Evolutionary conservation across 352 stramenopile species (phyloP), one percentile per base, ranked within the genome.

Genomic region (Globisporangium barbulae): DNA sequence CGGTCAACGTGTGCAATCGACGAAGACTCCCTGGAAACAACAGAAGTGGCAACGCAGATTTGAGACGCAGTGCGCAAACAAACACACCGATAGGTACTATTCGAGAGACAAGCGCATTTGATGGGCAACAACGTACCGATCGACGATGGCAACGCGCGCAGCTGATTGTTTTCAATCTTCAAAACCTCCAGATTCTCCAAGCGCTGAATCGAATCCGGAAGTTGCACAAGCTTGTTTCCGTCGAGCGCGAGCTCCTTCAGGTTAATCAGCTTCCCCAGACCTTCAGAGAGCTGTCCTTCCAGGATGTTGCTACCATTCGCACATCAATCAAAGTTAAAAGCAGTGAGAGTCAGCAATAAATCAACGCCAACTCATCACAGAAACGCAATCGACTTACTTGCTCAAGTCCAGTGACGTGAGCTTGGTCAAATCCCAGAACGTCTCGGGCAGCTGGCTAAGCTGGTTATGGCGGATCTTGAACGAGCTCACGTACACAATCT

Each of bases 381-480:
- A 5, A 35, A 25, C 8, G 39, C 3, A 37, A 22, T 9, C 12
- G 17, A 73, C 78, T 21, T 76, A 94, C 85, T 91, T 90, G 83
- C 85, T 91, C 4, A 94, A 68, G 45, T 94, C 85, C 15, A 94
- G 70, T 15, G 72, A 88, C 30, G 70, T 80, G 19, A 94, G 73
- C 25, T 74, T 85, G 19, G 67, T 73, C 2, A 94, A 30, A 17
- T 73, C 71, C 67, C 84, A 94, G 19, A 94, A 69, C 5, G 67
- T 61, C n/a, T 80, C 41, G 12, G 85, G 85, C 4, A 94, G 21
- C 48, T 75, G 44, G 0, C 39, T 61, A 13, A 94, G 69, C 41
- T 78, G 65, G 41, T 94, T 94, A 64, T 94, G 85, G 15, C 81
- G 81, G 56, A 94, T 78, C 64, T 91, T 91, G 64, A 92, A 76